These are phyloP conservation scores for Rhizopogon vulgaris DNA, from an alignment of 768 basidiomycete genomes.

Conservation along the genomic window DNA sequence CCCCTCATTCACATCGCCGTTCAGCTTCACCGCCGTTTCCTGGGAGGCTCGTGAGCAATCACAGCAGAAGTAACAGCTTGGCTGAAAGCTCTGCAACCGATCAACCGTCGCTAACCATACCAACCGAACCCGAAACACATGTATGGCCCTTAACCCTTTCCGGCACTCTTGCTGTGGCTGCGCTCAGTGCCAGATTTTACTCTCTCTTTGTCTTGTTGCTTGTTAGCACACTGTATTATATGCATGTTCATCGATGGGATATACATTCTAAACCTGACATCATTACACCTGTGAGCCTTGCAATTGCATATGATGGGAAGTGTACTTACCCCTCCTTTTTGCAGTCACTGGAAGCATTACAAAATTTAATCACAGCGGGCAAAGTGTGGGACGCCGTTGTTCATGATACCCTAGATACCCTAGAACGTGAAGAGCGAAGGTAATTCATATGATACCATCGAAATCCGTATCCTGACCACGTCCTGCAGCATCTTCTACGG, in stretches of 20 bases:
- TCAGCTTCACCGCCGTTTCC: conserved; percentile 36
- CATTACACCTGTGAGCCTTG: conserved; percentile 46
- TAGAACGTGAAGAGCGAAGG: conserved; percentile 71
- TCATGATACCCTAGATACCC: conserved; percentile 55
- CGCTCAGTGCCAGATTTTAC: conserved; percentile 40
- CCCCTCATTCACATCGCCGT: conserved; percentile 23
- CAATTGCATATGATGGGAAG: neutral
- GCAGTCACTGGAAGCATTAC: conserved; percentile 61
- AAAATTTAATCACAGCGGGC: conserved; percentile 62
- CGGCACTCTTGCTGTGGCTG: conserved; percentile 31
- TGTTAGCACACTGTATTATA: conserved; percentile 32
- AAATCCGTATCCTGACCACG: neutral
- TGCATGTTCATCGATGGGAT: conserved; percentile 30
- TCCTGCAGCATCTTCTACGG: conserved; percentile 31
- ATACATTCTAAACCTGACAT: conserved; percentile 34
- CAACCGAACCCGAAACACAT: conserved; percentile 28
- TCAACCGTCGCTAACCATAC: conserved; percentile 19
- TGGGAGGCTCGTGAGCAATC: conserved; percentile 32
- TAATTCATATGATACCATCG: conserved; percentile 17
- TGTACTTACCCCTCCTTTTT: neutral
- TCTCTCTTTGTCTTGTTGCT: conserved; percentile 33
- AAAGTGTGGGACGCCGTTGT: conserved; percentile 70
- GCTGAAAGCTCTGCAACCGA: conserved; percentile 20
- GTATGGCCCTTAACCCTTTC: conserved; percentile 36
- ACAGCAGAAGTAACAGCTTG: conserved; percentile 40